Conservation (phyloP, 371 early-diverging fungal species). For the Rhizopus arrhizus region DNA sequence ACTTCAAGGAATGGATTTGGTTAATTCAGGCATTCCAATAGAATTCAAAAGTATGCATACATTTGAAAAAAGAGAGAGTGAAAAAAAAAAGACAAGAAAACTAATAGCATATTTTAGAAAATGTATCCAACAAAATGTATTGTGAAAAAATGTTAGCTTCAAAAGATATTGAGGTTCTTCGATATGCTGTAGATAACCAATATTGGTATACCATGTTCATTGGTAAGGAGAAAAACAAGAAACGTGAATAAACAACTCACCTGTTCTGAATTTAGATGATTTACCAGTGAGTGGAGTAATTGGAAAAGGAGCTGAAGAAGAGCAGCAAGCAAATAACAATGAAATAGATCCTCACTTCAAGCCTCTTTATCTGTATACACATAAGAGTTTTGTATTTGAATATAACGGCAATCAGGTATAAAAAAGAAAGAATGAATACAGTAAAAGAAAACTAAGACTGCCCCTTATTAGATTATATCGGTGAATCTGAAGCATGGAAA, state of each 20-base stretch:
- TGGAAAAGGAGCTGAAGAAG: constrained; percentile 27
- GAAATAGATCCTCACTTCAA: constrained; percentile 35
- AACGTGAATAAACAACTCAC: neutral
- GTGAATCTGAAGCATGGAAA: constrained; percentile 45
- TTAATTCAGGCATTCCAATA: constrained; percentile 74
- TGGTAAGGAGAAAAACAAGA: constrained; percentile 33
- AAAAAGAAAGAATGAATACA: neutral
- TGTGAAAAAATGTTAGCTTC: constrained; percentile 49
- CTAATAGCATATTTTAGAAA: constrained; percentile 19
- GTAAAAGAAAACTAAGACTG: neutral
- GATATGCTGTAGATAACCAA: constrained; percentile 63
- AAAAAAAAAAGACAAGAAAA: neutral
- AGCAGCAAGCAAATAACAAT: constrained; percentile 18
- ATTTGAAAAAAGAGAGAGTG: neutral
- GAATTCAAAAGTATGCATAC: constrained; percentile 46
- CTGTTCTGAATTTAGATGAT: constrained; percentile 41
- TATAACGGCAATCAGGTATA: constrained; percentile 61
- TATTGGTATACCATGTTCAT: constrained; percentile 80
- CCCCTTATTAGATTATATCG: constrained; percentile 52
- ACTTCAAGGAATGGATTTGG: constrained; percentile 75
- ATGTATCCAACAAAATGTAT: constrained; percentile 32
- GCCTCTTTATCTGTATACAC: constrained; percentile 59
- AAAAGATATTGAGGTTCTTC: constrained; percentile 57
- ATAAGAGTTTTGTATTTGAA: constrained; percentile 59
- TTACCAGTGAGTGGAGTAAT: constrained; percentile 61